Conservation (phyloP, 1,284 basidiomycete species). For the Fomitiporia mediterranea region DNA sequence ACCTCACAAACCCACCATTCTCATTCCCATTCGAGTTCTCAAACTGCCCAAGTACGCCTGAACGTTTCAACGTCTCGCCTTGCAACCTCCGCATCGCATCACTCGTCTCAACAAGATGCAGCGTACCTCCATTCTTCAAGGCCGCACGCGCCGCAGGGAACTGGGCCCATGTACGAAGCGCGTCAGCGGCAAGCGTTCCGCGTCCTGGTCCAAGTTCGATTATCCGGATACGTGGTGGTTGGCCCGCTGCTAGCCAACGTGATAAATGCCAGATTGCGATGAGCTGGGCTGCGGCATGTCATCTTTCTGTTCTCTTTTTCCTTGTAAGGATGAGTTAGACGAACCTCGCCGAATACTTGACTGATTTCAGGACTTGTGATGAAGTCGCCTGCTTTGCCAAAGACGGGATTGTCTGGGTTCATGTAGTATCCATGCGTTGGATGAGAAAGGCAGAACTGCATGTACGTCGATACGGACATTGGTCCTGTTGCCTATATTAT, state of each 20-base stretch:
- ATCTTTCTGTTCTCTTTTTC: slow-evolving; percentile 24
- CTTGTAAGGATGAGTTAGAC: slow-evolving; percentile 24
- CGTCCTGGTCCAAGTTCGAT: slow-evolving; percentile 94
- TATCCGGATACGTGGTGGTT: slow-evolving; percentile 55
- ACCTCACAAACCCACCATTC: slow-evolving; percentile 40
- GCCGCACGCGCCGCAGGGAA: slow-evolving; percentile 38
- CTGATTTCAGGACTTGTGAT: slow-evolving; percentile 96
- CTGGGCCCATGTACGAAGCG: slow-evolving; percentile 70
- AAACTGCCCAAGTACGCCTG: slow-evolving; percentile 3
- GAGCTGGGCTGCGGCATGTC: slow-evolving; percentile 47
- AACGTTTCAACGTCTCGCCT: slow-evolving; percentile 43
- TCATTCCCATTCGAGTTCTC: slow-evolving; percentile 10
- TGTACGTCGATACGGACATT: slow-evolving; percentile 80
- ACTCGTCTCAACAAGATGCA: slow-evolving; percentile 85
- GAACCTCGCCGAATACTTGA: slow-evolving; percentile 94
- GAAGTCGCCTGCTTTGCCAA: slow-evolving; percentile 90
- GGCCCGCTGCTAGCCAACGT: slow-evolving; percentile 65
- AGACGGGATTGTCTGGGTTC: slow-evolving; percentile 66
- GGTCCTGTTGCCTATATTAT: slow-evolving; percentile 76
- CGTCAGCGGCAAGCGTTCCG: slow-evolving; percentile 89
- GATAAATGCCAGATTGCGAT: slow-evolving; percentile 83
- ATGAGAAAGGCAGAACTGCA: slow-evolving; percentile 84
- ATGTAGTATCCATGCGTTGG: slow-evolving; percentile 90
- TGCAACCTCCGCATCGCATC: slow-evolving; percentile 63
- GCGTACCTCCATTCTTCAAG: slow-evolving; percentile 36